These are phyloP conservation scores for Neospermospora avenae DNA, from an alignment of 2,329 filamentous ascomycete genomes.

Conservation along the genomic window DNA sequence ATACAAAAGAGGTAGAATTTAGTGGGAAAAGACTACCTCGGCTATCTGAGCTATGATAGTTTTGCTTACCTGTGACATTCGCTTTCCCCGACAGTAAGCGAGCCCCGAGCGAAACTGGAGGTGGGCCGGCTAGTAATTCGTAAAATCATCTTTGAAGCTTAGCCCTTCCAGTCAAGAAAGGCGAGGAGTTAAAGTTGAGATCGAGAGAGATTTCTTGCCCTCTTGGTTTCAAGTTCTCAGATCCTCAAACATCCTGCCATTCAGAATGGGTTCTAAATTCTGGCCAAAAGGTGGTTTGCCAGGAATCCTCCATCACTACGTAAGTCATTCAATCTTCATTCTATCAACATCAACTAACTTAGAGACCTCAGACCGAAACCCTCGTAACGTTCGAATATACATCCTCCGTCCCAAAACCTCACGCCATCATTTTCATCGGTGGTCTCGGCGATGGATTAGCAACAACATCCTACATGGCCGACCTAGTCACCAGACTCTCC, in stretches of 20 bases:
- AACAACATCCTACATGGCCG: slow-evolving; percentile 46
- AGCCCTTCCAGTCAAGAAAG: too few species aligned
- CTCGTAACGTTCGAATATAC: slow-evolving; percentile 40
- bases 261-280: slow-evolving; percentile 33
- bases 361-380: slow-evolving; percentile 36
- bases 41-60: too few species aligned
- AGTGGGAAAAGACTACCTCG: too few species aligned
- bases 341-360: background rate
- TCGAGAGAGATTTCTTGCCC: too few species aligned
- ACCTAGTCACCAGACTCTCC: slow-evolving; percentile 41
- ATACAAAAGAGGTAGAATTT: too few species aligned
- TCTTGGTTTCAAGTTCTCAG: background rate
- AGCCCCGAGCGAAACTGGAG: too few species aligned
- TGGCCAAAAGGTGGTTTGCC: slow-evolving; percentile 35
- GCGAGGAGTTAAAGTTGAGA: too few species aligned
- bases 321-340: slow-evolving; percentile 16
- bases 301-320: slow-evolving; percentile 37
- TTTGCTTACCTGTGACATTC: too few species aligned
- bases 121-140: too few species aligned
- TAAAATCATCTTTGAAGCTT: too few species aligned
- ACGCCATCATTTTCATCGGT: slow-evolving; percentile 51
- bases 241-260: background rate
- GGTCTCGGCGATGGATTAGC: slow-evolving; percentile 51
- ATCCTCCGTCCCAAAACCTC: slow-evolving; percentile 34
- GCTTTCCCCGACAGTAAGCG: too few species aligned